Evolutionary conservation across 805 yeast species (phyloP), one percentile per base, ranked within the genome.

Genomic region (Grigorovia transvaalensis): DNA sequence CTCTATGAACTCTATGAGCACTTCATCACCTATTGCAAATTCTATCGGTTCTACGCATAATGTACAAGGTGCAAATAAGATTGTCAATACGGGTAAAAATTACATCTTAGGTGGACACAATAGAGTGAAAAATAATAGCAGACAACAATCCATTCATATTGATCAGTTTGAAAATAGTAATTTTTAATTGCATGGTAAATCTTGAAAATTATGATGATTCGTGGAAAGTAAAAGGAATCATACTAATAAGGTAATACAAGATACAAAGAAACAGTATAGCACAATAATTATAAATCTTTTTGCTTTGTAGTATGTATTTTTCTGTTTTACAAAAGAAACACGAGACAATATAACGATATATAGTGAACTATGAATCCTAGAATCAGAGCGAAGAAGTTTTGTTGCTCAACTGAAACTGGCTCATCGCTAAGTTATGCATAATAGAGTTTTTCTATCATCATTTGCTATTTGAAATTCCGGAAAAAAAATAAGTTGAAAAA

Each of bases 121-220:
- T 44, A 49, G 63, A 40, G 57, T 59, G 35, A 51, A 61, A 44
- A 66, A 67, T 47, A 63, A 60, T 48, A 62, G 66, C 42, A 62
- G 70, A 49, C 66, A 68, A 9, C 69, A 67, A 53, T 63, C 69
- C 2, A 62, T 65, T 42, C 71, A 67, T 50, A 64, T 67, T 11
- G 71, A 67, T 51, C 56, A 63, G 45, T 66, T 64, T 45, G 59
- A 60, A 50, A 52, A 50, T 18, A 43, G 20, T n/a, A 23, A 38
- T 38, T 9, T 13, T 38, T 38, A 38, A 38, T 38, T 38, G 17
- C 42, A 11, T 13, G 15, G 15, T 33, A 13, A 33, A 2, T 33
- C 15, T 13, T 11, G 11, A 13, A 33, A 23, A 23, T 23, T 23
- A 23, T 23, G 6, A 4, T 23, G 27, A 23, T 23, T 23, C 27